Evolutionary conservation across 75 land plant genomes (phyloP), one percentile per base, ranked within the genome.

Genomic region (Azolla pinnata): DNA sequence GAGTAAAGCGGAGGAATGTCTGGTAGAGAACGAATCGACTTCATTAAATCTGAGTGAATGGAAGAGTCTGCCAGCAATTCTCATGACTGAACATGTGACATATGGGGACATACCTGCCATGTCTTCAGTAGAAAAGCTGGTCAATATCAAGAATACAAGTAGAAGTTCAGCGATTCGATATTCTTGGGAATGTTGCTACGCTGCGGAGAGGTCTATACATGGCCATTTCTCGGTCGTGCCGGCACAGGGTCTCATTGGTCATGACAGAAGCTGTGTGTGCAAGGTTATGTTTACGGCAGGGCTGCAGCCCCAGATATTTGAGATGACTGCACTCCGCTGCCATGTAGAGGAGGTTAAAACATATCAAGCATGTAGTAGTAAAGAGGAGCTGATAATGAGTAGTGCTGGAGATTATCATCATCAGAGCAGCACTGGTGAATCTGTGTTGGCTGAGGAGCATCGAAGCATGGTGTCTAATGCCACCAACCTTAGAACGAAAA

Each of bases 151-250:
- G 32, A 73, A 67, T 40, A 12, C 61, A 21, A 48, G 32, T 27
- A 29, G 23, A 0, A 35, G 59, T 19, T 56, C 54, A 18, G 35
- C 31, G 35, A 52, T 67, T 27, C 0, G 62, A n/a, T 34, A 19
- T 42, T 40, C 31, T 42, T 73, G 75, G 75, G 25, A 40, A 8
- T 60, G 44, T 16, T 67, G 75, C 54, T 50, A 49, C 31, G 75
- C 70, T 16, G 75, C 75, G 17, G 75, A 67, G 3, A 5, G 25
- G 28, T 53, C 29, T 45, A 23, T 73, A 5, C 44, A 61, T 29
- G 75, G 75, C 47, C 57, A 54, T 26, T 54, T 73, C 31, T 33
- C 61, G 10, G 55, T 73, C 19, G 34, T 60, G n/a, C 75, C 75
- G 7, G 20, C 29, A 34, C 27, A 51, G 18, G 75, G 75, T 31